Base-by-base conservation (phyloP, 768 basidiomycete genomes). In the Tylopilus intermedius region DNA sequence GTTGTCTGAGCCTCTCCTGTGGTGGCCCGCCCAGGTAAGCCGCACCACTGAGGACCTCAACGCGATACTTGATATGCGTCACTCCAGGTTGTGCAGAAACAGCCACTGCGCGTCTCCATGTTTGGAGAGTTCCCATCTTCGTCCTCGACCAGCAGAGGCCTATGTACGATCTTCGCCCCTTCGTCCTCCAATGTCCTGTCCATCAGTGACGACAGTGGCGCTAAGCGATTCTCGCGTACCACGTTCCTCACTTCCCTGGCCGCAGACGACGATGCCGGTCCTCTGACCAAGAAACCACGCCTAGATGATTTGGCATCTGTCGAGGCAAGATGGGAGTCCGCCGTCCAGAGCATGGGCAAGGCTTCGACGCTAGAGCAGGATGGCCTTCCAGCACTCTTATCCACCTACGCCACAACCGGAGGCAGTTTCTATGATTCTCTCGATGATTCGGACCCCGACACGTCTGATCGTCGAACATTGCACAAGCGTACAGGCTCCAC, bases 21-120 rank as follows among this genome's bases (percentile, higher is more conserved):
- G 87, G 87, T 89, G 87, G 87, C 87, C 87, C 21, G 84, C 75
- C 27, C 76, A 77, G 73, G 87, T 87, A 60, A 58, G 72, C 67
- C 24, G 13, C 22, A n/a, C 3, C 18, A 6, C 41, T 13, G 33
- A 11, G 2, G 14, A 9, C 30, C 18, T 11, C 38, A 22, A 5
- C 39, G 24, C 33, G 43, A 22, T 50, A 44, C 40, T 55, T 51
- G 54, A 51, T 49, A 54, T 54, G 40, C 47, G 41, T 46, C 32
- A 24, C 42, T 6, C 3, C 45, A 62, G 63, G 55, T 68, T 8
- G 62, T 72, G 3, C 64, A 58, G 47, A 61, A 62, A 30, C 43
- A 60, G 53, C 67, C 59, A 56, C 65, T 58, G 49, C 60, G 62
- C 58, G 65, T 50, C 55, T 66, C 68, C 0, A 55, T 70, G 38